phyloP scores from a whole-genome alignment of 1,139 yeast genomes.

The Blastobotrys indianensis region DNA sequence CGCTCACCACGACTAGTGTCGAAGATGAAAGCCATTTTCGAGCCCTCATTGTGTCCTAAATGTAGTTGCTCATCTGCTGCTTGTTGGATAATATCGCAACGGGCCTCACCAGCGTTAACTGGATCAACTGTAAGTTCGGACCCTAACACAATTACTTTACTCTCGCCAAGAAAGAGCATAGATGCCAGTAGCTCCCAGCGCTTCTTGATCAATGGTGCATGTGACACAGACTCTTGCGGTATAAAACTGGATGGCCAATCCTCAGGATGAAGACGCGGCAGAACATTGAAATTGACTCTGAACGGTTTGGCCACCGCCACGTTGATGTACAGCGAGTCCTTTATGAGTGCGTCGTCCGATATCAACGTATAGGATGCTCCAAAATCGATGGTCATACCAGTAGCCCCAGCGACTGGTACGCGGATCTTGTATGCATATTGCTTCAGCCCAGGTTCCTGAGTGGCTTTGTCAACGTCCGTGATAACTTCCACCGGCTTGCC shows the following conservation, averaged over 20 bases:
- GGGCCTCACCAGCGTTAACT: constrained; percentile 17
- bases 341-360: constrained; percentile 23
- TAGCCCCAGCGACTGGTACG: constrained; percentile 21
- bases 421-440: constrained; percentile 16
- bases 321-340: constrained; percentile 22
- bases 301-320: constrained; percentile 32
- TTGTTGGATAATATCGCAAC: constrained; percentile 17
- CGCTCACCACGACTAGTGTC: constrained; percentile 24
- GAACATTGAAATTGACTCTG: constrained; percentile 31
- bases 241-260: constrained; percentile 35
- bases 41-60: constrained; percentile 28
- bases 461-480: constrained; percentile 2
- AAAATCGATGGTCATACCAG: constrained; percentile 25
- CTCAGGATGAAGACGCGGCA: constrained; percentile 29
- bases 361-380: constrained; percentile 24
- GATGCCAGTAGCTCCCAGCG: constrained; percentile 30
- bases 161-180: constrained; percentile 24
- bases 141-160: constrained; percentile 20
- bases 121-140: constrained; percentile 19
- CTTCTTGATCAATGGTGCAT: constrained; percentile 26
- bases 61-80: constrained; percentile 9
- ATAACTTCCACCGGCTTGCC: constrained; percentile 13
- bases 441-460: neutral
- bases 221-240: constrained; percentile 20
- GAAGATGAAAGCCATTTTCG: constrained; percentile 23